A percentile compares a stretch with the other conserved stretches of the same genome.
Evolutionary conservation across 1,284 basidiomycete species (phyloP).

Genomic region (Ceratobasidium papillatum): DNA sequence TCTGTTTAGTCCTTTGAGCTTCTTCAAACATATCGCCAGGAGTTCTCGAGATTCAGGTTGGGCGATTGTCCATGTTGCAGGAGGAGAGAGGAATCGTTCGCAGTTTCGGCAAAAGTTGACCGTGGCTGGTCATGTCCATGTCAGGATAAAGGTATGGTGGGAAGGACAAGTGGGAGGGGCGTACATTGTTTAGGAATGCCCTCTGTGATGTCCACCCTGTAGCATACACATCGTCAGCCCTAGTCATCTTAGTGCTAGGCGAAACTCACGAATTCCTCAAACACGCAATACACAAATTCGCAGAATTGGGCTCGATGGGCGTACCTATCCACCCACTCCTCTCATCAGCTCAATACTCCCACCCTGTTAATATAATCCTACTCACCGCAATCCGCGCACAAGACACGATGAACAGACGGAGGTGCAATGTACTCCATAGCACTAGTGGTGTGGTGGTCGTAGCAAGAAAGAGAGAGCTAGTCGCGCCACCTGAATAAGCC

Average conservation of each 20-base stretch:
- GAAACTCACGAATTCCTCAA: constrained; percentile 79
- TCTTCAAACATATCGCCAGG: constrained; percentile 89
- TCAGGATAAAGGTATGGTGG: constrained; percentile 9
- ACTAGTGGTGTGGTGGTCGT: background rate
- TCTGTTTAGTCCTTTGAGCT: constrained; percentile 92
- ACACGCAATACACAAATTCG: constrained; percentile 94
- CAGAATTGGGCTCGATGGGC: constrained; percentile 95
- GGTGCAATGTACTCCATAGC: constrained; percentile 77
- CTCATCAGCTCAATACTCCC: background rate
- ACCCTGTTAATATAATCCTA: constrained; percentile 1
- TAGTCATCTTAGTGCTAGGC: constrained; percentile 26
- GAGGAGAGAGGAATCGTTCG: constrained; percentile 94
- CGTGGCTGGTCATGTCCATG: constrained; percentile 63
- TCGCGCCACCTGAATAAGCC: constrained; percentile 38
- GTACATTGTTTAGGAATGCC: constrained; percentile 95
- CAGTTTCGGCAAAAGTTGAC: constrained; percentile 96
- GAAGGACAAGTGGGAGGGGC: constrained; percentile 44
- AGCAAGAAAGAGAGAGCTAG: background rate
- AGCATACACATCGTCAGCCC: constrained; percentile 39
- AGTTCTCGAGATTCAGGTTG: constrained; percentile 93
- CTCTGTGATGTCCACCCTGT: constrained; percentile 94
- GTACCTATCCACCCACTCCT: constrained; percentile 67
- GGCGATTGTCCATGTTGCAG: constrained; percentile 85
- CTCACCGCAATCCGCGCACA: constrained; percentile 84
- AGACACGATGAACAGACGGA: constrained; percentile 75